These are phyloP conservation scores for Nigrograna mackinnonii DNA, from an alignment of 2,329 filamentous ascomycete genomes.

Conservation along the genomic window DNA sequence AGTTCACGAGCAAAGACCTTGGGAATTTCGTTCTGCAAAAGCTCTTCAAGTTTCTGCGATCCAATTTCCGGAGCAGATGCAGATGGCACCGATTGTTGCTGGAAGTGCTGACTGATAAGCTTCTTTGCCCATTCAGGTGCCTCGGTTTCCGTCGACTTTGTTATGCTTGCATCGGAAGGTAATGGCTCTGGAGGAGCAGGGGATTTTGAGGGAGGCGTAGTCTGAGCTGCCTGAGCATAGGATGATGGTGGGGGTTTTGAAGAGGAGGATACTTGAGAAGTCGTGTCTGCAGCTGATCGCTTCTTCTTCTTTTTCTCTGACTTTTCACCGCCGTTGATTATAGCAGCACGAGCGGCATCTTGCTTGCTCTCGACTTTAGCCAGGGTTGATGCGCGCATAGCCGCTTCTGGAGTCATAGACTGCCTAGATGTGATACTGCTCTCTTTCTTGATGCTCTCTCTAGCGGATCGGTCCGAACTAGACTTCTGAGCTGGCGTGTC, in stretches of 20 bases:
- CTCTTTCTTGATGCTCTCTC: constrained; percentile 41
- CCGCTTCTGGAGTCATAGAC: constrained; percentile 41
- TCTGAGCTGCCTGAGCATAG: constrained; percentile 47
- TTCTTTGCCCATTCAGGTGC: constrained; percentile 42
- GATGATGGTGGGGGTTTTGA: constrained; percentile 35
- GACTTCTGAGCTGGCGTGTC: constrained; percentile 36
- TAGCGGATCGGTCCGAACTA: constrained; percentile 37
- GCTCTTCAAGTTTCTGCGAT: constrained; percentile 57
- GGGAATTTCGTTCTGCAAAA: constrained; percentile 53
- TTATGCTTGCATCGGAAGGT: constrained; percentile 17
- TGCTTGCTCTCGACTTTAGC: constrained; percentile 48
- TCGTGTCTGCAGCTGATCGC: constrained; percentile 52
- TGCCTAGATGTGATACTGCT: constrained; percentile 35
- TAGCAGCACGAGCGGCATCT: constrained; percentile 42
- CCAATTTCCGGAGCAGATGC: constrained; percentile 37
- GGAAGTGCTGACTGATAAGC: constrained; percentile 32
- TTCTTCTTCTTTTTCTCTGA: constrained; percentile 65
- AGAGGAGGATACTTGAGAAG: constrained; percentile 46
- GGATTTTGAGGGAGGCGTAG: constrained; percentile 29
- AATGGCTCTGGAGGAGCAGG: constrained; percentile 25
- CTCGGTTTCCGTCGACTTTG: constrained; percentile 25
- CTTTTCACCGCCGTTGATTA: constrained; percentile 45
- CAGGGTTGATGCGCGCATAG: constrained; percentile 43
- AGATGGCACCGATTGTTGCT: constrained; percentile 19
- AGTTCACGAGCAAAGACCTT: constrained; percentile 53